Evolutionary conservation across 192 early-diverging fungal species (phyloP), one percentile per base, ranked within the genome.

Genomic region (Coemansia sp.): DNA sequence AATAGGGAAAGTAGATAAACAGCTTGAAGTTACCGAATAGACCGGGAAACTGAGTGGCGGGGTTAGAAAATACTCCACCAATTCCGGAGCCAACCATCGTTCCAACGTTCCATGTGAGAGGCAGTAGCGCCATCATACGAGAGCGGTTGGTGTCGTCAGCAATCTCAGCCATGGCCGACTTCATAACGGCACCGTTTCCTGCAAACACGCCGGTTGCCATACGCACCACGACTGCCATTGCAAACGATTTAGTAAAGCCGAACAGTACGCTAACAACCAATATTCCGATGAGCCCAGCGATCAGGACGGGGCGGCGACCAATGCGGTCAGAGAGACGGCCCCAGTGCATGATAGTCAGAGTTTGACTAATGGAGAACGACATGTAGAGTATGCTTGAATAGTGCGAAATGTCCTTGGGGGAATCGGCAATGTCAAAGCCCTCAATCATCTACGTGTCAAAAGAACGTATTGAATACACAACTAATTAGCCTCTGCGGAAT

Each of bases 101-200:
- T 26, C 89, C 89, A 28, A 89, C 69, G 57, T 87, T 89, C 86
- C 89, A 90, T 11, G 80, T 85, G 28, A 90, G 86, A 6, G 89
- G 91, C 67, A 91, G 87, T 28, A 94, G 62, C 6, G 87, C 78
- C 71, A 95, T 95, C 23, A 90, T 92, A 28, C 86, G 80, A 17
- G 89, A 77, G 66, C 89, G 88, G 69, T 94, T 97, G 1, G 91
- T 89, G 3, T 81, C 65, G 65, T 94, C 93, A 21, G 93, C 91
- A 42, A 96, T 88, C 76, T 96, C 95, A 3, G 89, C 91, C 23
- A 95, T 72, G 42, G 94, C 85, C 19, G 88, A 89, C 68, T 94
- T 94, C 53, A 90, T 87, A 6, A 94, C 92, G 7, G 91, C 92
- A 28, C 87, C 84, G 57, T 90, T 92, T 28, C 87, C 93, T 72